Conservation (phyloP, 345 rosid species). For the Populus simonii region DNA sequence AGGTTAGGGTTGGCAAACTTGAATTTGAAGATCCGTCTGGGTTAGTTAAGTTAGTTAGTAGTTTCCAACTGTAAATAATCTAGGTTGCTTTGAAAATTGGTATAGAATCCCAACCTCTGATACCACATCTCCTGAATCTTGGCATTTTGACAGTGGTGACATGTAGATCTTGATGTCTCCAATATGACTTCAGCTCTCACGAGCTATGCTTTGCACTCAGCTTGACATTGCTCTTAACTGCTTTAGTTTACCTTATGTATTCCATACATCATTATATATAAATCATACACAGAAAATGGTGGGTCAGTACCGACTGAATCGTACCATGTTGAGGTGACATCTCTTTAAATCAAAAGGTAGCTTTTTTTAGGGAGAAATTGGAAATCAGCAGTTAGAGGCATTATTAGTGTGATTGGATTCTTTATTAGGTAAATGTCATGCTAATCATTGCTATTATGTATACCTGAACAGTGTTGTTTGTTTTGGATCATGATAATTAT, state of each 20-base stretch:
- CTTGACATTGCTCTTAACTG: not conserved
- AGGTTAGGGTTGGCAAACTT: not conserved
- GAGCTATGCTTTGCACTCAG: not conserved
- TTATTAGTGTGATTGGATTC: not conserved
- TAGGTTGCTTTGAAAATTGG: no score
- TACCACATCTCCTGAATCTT: no score
- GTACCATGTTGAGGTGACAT: not conserved
- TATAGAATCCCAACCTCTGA: no score
- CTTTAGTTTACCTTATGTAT: not conserved
- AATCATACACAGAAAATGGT: not conserved
- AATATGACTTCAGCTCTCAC: not conserved
- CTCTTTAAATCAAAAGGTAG: not conserved
- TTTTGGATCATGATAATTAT: no score
- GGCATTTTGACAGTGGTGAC: no score
- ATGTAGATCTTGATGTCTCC: not conserved
- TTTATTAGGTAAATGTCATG: slow-evolving; percentile 13
- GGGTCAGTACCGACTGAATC: not conserved
- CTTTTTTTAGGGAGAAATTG: not conserved
- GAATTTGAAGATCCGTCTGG: not conserved
- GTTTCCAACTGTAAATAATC: no score
- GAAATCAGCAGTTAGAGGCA: not conserved
- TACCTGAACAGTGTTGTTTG: no score
- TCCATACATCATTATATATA: not conserved
- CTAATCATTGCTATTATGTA: not conserved
- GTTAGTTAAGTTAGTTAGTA: no score